Conservation (phyloP, 768 basidiomycete genomes). For the Lentinula sp. region DNA sequence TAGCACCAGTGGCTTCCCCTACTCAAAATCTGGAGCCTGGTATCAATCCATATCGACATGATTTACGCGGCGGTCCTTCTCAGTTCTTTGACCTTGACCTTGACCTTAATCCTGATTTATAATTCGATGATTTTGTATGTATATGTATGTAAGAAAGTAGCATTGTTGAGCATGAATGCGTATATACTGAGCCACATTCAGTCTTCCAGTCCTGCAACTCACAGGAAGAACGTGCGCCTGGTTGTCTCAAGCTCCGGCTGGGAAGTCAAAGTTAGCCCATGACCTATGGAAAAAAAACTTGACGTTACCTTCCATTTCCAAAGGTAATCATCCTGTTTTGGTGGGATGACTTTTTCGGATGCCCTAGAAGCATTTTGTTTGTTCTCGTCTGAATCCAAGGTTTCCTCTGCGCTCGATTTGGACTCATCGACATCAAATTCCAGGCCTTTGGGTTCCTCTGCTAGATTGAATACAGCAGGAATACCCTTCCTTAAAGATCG, state of each 20-base stretch:
- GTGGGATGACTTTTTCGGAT: constrained; percentile 32
- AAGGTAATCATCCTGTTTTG: constrained; percentile 70
- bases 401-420: constrained; percentile 11
- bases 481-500: constrained; percentile 84
- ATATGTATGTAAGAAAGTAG: too few relatives aligned
- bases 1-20: constrained; percentile 63
- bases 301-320: constrained; percentile 86
- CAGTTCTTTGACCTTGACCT: constrained; percentile 76
- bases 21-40: constrained; percentile 44
- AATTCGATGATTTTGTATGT: constrained; percentile 3
- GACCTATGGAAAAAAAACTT: not conserved
- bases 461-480: constrained; percentile 70
- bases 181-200: not conserved
- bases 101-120: constrained; percentile 81
- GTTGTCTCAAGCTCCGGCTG: constrained; percentile 94
- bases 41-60: constrained; percentile 67
- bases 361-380: constrained; percentile 17
- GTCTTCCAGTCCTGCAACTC: not conserved
- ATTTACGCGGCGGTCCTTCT: constrained; percentile 53
- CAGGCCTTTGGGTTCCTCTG: constrained; percentile 53
- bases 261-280: constrained; percentile 5
- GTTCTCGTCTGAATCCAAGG: constrained; percentile 25
- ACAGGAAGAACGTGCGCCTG: constrained; percentile 88
- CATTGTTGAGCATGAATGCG: not conserved
- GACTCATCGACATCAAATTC: constrained; percentile 42